These are phyloP conservation scores for Trametes sp. DNA, from an alignment of 1,284 basidiomycete species.

Conservation along the genomic window DNA sequence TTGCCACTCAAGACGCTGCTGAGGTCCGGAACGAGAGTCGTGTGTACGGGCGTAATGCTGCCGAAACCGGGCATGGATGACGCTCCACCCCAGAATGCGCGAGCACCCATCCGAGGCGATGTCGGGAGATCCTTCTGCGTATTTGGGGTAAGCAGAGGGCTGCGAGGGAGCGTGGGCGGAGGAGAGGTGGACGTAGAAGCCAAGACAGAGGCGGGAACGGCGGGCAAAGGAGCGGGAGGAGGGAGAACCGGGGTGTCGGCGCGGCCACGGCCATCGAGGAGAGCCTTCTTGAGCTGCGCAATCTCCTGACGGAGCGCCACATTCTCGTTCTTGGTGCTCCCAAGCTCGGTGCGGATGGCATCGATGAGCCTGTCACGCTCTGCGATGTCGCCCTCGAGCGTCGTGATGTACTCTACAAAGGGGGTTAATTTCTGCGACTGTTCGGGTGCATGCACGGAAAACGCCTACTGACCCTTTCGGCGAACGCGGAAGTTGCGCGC, in stretches of 20 bases:
- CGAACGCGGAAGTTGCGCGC: slow-evolving; percentile 95
- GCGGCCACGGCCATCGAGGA: slow-evolving; percentile 65
- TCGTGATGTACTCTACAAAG: slow-evolving; percentile 88
- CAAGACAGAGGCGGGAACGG: slow-evolving; percentile 39
- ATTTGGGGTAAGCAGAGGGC: slow-evolving; percentile 70
- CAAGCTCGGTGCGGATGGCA: slow-evolving; percentile 87
- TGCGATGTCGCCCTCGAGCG: slow-evolving; percentile 92
- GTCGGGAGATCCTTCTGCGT: slow-evolving; percentile 85
- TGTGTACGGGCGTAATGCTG: slow-evolving; percentile 87
- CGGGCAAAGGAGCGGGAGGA: slow-evolving; percentile 54
- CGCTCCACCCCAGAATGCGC: slow-evolving; percentile 81
- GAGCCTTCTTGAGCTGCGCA: slow-evolving; percentile 79
- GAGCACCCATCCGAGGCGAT: slow-evolving; percentile 58
- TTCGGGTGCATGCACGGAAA: slow-evolving; percentile 21
- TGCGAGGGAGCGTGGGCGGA: slow-evolving; percentile 40
- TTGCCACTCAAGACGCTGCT: slow-evolving; percentile 44
- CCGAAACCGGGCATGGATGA: slow-evolving; percentile 54
- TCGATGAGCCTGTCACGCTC: slow-evolving; percentile 92
- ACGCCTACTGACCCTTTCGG: slow-evolving; percentile 74
- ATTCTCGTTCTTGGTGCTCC: slow-evolving; percentile 84
- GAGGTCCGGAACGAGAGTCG: slow-evolving; percentile 76
- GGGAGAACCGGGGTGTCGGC: slow-evolving; percentile 49
- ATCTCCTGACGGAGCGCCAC: slow-evolving; percentile 86
- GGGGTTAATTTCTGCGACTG: slow-evolving; percentile 2
- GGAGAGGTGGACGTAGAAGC: slow-evolving; percentile 35